Percentiles rank a stretch among this genome's conserved stretches.
Evolutionary conservation across 257 asterid species (phyloP).

Genomic region (Anisodus tanguticus): DNA sequence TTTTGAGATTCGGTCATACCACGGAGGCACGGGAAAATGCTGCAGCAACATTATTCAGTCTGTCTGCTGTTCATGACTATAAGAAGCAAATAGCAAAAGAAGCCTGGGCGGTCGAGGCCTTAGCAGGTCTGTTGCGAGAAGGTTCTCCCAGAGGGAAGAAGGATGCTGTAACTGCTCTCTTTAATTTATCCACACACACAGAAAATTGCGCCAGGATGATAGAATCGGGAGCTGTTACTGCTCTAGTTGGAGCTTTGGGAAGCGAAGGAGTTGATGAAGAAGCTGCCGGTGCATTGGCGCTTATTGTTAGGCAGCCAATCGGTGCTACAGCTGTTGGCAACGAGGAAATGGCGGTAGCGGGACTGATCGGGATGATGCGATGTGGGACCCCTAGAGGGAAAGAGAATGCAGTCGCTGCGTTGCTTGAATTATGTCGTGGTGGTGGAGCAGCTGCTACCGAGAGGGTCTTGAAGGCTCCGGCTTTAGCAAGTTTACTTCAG

Average conservation of each 20-base stretch:
- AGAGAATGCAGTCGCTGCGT: conserved; percentile 89
- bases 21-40: conserved; percentile 91
- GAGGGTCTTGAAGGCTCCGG: conserved; percentile 78
- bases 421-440: conserved; percentile 76
- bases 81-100: conserved; percentile 73
- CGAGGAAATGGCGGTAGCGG: conserved; percentile 65
- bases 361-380: conserved; percentile 76
- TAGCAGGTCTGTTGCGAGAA: conserved; percentile 59
- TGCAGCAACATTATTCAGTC: conserved; percentile 92
- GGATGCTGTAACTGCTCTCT: conserved; percentile 91
- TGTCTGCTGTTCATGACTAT: conserved; percentile 87
- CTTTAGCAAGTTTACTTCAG: conserved; percentile 73
- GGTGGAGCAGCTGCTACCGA: conserved; percentile 78
- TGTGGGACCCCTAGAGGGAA: conserved; percentile 84
- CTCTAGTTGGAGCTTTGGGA: conserved; percentile 65
- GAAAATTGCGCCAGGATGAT: conserved; percentile 74
- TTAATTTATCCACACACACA: conserved; percentile 72
- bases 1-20: conserved; percentile 69
- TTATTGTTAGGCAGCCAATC: conserved; percentile 69
- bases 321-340: conserved; percentile 81
- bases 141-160: conserved; percentile 87
- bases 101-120: conserved; percentile 78
- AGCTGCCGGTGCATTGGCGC: conserved; percentile 90
- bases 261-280: conserved; percentile 78
- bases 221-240: conserved; percentile 73